phyloP scores from a whole-genome alignment of 2,329 filamentous ascomycete genomes.

The Metarhizium rileyi region DNA sequence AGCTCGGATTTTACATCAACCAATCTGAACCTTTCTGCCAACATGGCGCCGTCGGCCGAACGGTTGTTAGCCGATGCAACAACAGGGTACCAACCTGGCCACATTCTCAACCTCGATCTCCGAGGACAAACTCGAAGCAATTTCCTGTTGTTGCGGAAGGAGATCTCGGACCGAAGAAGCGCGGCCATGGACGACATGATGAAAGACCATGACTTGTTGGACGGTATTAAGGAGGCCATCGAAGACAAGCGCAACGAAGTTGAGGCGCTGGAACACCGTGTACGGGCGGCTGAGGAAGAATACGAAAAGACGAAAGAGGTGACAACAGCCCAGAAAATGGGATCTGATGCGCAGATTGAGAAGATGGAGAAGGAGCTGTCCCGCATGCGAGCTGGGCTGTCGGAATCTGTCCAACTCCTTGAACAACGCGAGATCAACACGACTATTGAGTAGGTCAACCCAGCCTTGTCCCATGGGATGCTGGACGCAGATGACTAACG shows the following conservation, averaged over 20 bases:
- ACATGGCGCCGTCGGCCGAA: constrained; percentile 41
- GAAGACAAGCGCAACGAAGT: constrained; percentile 92
- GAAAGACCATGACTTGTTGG: constrained; percentile 86
- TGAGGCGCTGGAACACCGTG: constrained; percentile 79
- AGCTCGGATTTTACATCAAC: constrained; percentile 66
- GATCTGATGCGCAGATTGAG: constrained; percentile 88
- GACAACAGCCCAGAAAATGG: constrained; percentile 77
- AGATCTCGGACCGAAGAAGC: constrained; percentile 82
- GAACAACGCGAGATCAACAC: constrained; percentile 95
- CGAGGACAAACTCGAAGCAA: constrained; percentile 71
- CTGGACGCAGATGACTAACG: neutral
- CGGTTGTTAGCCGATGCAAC: constrained; percentile 71
- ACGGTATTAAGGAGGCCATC: constrained; percentile 92
- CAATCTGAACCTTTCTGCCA: constrained; percentile 36
- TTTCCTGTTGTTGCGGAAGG: constrained; percentile 71
- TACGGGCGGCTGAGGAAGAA: constrained; percentile 81
- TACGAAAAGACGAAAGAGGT: constrained; percentile 88
- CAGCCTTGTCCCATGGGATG: neutral
- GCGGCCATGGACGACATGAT: constrained; percentile 80
- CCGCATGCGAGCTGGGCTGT: constrained; percentile 75
- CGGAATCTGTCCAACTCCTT: constrained; percentile 81
- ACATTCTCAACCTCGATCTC: constrained; percentile 82
- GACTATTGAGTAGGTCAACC: constrained; percentile 72
- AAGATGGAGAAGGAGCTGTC: constrained; percentile 98
- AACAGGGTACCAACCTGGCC: constrained; percentile 81